phyloP scores from a whole-genome alignment of 179 eudicot genomes.

The Beta corolliflora region DNA sequence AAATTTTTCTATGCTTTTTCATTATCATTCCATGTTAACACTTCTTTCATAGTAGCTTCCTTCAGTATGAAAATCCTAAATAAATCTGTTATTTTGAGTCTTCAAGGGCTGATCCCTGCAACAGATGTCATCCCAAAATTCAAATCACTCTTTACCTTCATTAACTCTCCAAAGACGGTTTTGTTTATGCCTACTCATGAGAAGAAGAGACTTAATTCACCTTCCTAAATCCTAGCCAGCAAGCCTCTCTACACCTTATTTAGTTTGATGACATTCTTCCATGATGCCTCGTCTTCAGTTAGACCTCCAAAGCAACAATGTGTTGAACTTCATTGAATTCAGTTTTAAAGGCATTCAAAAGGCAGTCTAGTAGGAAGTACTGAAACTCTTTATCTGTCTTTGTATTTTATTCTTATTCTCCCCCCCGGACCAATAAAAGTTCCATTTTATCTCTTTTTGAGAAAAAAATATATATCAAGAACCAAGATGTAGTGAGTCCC shows the following conservation, averaged over 20 bases:
- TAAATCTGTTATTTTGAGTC: not conserved
- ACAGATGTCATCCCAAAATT: not conserved
- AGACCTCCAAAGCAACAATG: not conserved
- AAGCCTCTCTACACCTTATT: not conserved
- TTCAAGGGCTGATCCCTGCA: not conserved
- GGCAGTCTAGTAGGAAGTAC: not conserved
- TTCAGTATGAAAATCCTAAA: not conserved
- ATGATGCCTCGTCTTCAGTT: not conserved
- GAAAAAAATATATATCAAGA: not conserved
- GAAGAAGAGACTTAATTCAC: not conserved
- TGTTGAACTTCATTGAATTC: not conserved
- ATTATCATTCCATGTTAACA: not conserved
- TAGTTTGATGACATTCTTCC: not conserved
- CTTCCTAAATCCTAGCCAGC: not conserved
- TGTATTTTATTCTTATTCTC: not conserved
- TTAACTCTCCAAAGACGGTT: too few relatives aligned
- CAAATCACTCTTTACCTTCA: too few relatives aligned
- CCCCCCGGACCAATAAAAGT: not conserved
- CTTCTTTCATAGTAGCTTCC: not conserved
- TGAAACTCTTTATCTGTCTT: not conserved
- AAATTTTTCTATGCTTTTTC: not conserved
- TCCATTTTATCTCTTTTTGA: not conserved
- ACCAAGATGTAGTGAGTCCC: not conserved
- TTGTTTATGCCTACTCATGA: not conserved
- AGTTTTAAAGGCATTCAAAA: not conserved